Evolutionary conservation across 2,329 filamentous ascomycete species (phyloP).

Genomic region (Monilinia vaccinii-corymbosi): DNA sequence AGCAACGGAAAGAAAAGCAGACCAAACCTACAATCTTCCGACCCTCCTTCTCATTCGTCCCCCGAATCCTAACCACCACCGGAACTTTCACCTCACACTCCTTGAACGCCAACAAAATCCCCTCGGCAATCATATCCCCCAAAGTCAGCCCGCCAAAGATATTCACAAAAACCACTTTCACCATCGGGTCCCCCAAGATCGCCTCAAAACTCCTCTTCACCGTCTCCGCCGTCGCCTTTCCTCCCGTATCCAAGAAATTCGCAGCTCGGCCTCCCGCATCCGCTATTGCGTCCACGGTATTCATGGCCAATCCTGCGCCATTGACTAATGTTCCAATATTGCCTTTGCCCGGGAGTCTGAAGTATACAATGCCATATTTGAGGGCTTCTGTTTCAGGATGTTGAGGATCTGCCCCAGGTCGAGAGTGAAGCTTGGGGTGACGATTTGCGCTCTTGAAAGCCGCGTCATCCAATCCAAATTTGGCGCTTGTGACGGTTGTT

Average conservation of each 20-base stretch:
- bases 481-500: conserved; percentile 40
- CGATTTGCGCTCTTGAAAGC: conserved; percentile 54
- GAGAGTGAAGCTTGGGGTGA: conserved; percentile 49
- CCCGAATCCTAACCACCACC: conserved; percentile 67
- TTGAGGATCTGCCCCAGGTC: conserved; percentile 43
- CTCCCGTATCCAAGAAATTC: conserved; percentile 86
- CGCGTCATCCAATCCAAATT: conserved; percentile 62
- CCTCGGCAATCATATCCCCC: conserved; percentile 74
- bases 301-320: conserved; percentile 84
- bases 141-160: conserved; percentile 54
- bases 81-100: conserved; percentile 59
- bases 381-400: conserved; percentile 54
- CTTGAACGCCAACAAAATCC: conserved; percentile 62
- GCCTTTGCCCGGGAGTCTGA: conserved; percentile 47
- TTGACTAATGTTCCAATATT: conserved; percentile 81
- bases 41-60: conserved; percentile 64
- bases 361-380: conserved; percentile 68
- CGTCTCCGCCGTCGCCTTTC: conserved; percentile 75
- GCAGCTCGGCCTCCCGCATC: conserved; percentile 58
- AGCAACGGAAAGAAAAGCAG: not conserved
- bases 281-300: conserved; percentile 72
- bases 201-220: conserved; percentile 70
- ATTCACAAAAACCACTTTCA: conserved; percentile 64
- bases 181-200: conserved; percentile 60
- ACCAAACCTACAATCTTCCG: conserved; percentile 46